Base-by-base conservation (phyloP, 495 filamentous ascomycete species). In the Bacidia gigantensis region DNA sequence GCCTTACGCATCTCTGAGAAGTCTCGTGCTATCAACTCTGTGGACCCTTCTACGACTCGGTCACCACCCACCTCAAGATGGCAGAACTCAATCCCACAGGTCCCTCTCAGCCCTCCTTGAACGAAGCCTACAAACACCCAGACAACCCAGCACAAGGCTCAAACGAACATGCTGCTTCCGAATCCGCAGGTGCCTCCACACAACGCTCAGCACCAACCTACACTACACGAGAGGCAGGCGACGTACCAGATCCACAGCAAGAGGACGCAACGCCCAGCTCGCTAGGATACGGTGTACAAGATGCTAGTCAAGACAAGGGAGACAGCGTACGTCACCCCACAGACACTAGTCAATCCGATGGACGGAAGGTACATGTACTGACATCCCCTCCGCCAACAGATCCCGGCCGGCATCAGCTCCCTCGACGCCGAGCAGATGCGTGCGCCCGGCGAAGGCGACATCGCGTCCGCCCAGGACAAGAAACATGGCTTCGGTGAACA, bases 401-500 rank as follows among this genome's bases (percentile, higher is more conserved):
- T 7, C 26, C 22, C 2, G 22, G 18, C 63, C 69, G 5, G 68
- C 72, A 50, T 56, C 63, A 0, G n/a, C n/a, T n/a, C n/a, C n/a
- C n/a, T n/a, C n/a, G 76, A 80, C 17, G 73, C 73, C 10, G 79
- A 78, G 3, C 72, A 81, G 54, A 77, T 82, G 69, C 66, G 70
- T 22, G 66, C 73, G 24, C 65, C 70, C 0, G 63, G 65, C 3
- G 78, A 82, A 51, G 79, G 77, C 2, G 66, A 75, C 21, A 74
- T 82, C 35, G 77, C 75, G 1, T 57, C 65, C 22, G 66, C 67
- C 50, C 58, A 67, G 0, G 69, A 71, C 53, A 58, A 64, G 20
- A 68, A 70, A 0, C 61, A 54, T 20, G 59, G 61, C 0, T 67
- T 64, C 38, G 69, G 66, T 17, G 67, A 71, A 25, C 66, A 71